Conservation (phyloP, 345 rosid genomes). For the Trapa incisa region DNA sequence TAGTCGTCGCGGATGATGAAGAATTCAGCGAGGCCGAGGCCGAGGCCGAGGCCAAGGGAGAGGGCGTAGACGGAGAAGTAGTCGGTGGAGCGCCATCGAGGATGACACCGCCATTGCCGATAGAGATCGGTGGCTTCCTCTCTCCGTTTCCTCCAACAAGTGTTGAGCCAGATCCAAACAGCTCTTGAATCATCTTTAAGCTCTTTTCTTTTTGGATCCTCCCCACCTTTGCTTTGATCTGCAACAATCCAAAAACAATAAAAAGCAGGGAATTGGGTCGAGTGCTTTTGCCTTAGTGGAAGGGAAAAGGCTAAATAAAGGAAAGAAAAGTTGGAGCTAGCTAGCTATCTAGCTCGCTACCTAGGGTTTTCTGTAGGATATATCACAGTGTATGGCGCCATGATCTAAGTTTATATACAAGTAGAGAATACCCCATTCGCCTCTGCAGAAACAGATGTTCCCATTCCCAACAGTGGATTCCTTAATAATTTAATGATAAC, state of each 20-base stretch:
- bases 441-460: neutral
- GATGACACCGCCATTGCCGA: conserved; percentile 23
- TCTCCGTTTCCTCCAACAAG: conserved; percentile 19
- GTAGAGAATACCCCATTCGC: neutral
- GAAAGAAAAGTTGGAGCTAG: conserved; percentile 17
- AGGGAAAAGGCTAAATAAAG: conserved; percentile 22
- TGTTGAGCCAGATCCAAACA: conserved; percentile 32
- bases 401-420: neutral
- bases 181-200: conserved; percentile 57
- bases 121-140: conserved; percentile 21
- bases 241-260: conserved; percentile 54
- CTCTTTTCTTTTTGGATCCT: conserved; percentile 4
- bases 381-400: conserved; percentile 7
- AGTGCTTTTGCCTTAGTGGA: conserved; percentile 30
- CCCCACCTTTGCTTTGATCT: conserved; percentile 26
- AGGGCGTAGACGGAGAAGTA: conserved; percentile 6
- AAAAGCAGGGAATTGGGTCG: conserved; percentile 22
- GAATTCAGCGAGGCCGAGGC: conserved; percentile 19
- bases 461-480: neutral
- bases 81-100: conserved; percentile 26
- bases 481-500: neutral
- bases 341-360: neutral
- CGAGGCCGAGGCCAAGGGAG: conserved; percentile 13
- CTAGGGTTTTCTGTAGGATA: conserved; percentile 22
- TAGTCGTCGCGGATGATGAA: conserved; percentile 16